Evolutionary conservation across 805 yeast genomes (phyloP).

Genomic region (Tetrapisispora pingtungensis): DNA sequence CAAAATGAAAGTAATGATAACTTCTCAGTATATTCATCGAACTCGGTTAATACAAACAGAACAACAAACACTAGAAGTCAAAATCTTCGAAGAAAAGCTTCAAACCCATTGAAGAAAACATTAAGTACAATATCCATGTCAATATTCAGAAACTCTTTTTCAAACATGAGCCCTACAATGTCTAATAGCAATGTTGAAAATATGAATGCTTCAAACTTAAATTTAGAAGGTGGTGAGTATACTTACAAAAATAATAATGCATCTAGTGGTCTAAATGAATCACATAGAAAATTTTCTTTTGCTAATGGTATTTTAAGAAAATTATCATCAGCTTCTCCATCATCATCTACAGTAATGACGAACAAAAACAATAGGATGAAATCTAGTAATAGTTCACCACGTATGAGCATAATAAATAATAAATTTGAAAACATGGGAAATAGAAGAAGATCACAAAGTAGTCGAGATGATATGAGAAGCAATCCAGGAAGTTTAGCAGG

Average conservation of each 20-base stretch:
- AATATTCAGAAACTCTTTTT: conserved; percentile 1
- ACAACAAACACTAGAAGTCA: not conserved
- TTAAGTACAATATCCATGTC: conserved; percentile 18
- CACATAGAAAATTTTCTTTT: conserved; percentile 20
- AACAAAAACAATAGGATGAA: not conserved
- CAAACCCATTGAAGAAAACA: conserved; percentile 12
- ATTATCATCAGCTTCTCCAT: conserved; percentile 8
- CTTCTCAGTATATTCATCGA: not conserved
- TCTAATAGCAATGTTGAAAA: conserved; percentile 1
- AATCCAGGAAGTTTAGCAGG: conserved; percentile 10
- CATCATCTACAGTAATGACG: not conserved
- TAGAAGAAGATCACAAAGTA: not conserved
- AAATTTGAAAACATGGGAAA: conserved; percentile 15
- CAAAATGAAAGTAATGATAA: conserved; percentile 2
- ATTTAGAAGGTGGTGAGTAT: not conserved
- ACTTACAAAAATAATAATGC: not conserved
- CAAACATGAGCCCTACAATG: not conserved
- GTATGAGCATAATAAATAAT: conserved; percentile 20
- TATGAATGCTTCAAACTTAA: not conserved
- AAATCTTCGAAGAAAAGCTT: not conserved
- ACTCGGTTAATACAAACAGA: not conserved
- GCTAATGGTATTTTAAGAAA: conserved; percentile 20
- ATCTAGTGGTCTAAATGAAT: conserved; percentile 3
- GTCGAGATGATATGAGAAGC: not conserved
- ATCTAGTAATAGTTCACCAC: not conserved